Base-by-base conservation (phyloP, 441 rosid genomes). In the Raphanus hybrid region DNA sequence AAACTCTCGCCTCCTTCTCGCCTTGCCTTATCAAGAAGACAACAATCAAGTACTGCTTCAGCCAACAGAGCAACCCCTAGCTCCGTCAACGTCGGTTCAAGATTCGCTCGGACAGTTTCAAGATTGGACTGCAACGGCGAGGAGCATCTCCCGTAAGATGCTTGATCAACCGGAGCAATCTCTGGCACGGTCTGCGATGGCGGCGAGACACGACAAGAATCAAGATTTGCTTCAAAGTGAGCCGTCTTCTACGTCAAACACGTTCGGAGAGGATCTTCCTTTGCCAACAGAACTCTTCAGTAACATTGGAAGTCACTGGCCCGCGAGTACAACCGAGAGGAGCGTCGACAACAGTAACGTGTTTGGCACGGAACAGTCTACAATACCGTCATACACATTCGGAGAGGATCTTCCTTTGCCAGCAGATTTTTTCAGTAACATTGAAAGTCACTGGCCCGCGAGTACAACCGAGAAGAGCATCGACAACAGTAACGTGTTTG, bases 121-220 rank as follows among this genome's bases (percentile, higher is more conserved):
- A 55, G 29, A 3, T 18, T 54, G 26, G 26, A 3, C 60, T 16
- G 59, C 26, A 0, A 16, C 9, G 26, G 60, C 60, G 11, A 54
- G 4, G 11, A 15, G 11, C 4, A 54, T 0, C 26, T 7, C 3
- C 11, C 29, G 12, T 55, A 11, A 57, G 29, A 57, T 18, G 12
- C 29, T 18, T 57, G 5, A 16, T 57, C 76, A 54, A 32, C 59
- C 23, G 1, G 87, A 89, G 27, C 85, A 85, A 37, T 6, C 80
- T 12, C 8, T 7, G 39, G 39, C 39, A 6, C 39, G 39, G 39
- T 7, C 39, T 35, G 39, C 39, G 39, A 4, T 4, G 52, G 4
- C n/a, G 14, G 50, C n/a, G 50, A 45, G 52, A 45, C 52, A 35
- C 39, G 39, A 35, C 39, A 35, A 45, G 52, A 45, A 45, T 45